Conservation (phyloP, 2,329 filamentous ascomycete genomes). For the Penicillium corylophilum region DNA sequence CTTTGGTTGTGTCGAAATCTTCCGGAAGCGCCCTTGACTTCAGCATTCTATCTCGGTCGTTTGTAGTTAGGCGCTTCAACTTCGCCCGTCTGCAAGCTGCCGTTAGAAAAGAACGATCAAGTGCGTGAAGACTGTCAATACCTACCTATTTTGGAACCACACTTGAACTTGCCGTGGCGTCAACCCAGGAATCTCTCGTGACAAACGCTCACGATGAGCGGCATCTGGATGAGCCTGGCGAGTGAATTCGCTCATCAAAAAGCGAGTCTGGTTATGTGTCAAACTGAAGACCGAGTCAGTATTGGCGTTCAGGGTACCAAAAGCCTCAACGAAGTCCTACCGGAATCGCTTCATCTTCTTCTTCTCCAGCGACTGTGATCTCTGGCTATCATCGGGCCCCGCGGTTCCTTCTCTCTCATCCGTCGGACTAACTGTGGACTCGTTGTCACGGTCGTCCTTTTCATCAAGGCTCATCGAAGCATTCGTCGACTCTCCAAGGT, state of each 20-base stretch:
- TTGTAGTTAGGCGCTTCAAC: constrained; percentile 60
- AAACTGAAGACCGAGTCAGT: constrained; percentile 56
- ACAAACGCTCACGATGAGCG: constrained; percentile 81
- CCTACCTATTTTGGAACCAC: constrained; percentile 96
- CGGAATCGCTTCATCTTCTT: constrained; percentile 48
- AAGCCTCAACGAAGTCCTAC: constrained; percentile 23
- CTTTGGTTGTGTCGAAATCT: constrained; percentile 60
- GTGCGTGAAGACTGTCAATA: constrained; percentile 5
- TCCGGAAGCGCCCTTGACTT: constrained; percentile 60
- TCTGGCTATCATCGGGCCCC: constrained; percentile 29
- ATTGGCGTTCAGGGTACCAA: neutral
- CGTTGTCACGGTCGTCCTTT: constrained; percentile 18
- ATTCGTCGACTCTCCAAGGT: constrained; percentile 11
- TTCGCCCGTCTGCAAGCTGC: constrained; percentile 54
- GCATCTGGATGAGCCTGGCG: constrained; percentile 94
- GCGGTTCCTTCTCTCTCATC: constrained; percentile 30
- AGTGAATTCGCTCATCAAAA: constrained; percentile 94
- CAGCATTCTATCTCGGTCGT: constrained; percentile 62
- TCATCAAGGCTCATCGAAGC: constrained; percentile 12
- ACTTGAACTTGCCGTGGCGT: constrained; percentile 93
- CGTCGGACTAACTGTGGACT: constrained; percentile 26
- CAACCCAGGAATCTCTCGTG: constrained; percentile 84
- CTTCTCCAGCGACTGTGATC: constrained; percentile 33
- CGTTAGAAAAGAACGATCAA: constrained; percentile 11
- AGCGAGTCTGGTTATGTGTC: constrained; percentile 95